Conservation (phyloP, 352 stramenopile genomes). For the Phytophthora sp. region DNA sequence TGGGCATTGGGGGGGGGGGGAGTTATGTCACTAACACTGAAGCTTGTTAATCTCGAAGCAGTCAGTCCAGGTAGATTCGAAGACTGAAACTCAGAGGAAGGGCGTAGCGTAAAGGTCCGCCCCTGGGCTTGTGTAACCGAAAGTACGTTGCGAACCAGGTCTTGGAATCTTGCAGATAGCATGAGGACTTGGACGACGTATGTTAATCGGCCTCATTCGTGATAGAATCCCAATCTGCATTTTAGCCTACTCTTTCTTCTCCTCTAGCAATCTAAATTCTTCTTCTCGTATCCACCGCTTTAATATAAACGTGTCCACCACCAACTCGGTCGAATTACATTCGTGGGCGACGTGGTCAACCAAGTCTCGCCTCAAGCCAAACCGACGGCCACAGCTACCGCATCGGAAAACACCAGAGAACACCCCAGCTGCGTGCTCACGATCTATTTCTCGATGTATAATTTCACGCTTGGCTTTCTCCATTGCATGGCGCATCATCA, state of each 20-base stretch:
- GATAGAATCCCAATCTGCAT: no score
- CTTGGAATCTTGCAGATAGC: no score
- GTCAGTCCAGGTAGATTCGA: no score
- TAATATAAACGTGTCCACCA: slow-evolving; percentile 50
- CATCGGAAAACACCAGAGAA: slow-evolving; percentile 32
- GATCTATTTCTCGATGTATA: slow-evolving; percentile 23
- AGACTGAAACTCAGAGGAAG: no score
- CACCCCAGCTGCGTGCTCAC: not conserved
- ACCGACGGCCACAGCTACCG: slow-evolving; percentile 38
- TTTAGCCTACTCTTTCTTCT: slow-evolving; percentile 19
- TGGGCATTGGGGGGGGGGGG: no score
- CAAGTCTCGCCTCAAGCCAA: slow-evolving; percentile 43
- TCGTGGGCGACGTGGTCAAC: slow-evolving; percentile 36
- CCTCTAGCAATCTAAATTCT: slow-evolving; percentile 47
- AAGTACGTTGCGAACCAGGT: no score
- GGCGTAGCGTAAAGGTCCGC: no score
- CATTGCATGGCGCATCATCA: slow-evolving; percentile 40
- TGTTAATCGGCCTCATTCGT: no score
- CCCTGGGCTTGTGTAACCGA: no score
- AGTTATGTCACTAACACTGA: no score
- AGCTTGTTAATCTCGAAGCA: no score
- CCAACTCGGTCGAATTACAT: slow-evolving; percentile 21
- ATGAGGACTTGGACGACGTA: no score
- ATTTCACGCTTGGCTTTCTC: slow-evolving; percentile 38
- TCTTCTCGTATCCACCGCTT: slow-evolving; percentile 53